phyloP scores from a whole-genome alignment of 352 stramenopile genomes.

The Pythium aphanidermatum region DNA sequence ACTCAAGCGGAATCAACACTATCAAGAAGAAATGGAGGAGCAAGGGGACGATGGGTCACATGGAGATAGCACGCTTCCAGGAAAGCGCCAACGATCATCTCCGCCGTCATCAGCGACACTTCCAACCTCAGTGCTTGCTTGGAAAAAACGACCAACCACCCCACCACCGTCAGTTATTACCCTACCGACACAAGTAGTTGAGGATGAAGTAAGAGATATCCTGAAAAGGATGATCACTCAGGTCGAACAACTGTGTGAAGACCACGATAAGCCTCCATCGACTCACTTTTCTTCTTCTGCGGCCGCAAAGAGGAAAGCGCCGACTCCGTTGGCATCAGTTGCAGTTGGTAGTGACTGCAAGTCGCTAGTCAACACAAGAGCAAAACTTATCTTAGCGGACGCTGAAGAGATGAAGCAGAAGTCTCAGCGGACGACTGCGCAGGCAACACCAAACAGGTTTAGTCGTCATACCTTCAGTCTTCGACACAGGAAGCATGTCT shows the following conservation, averaged over 20 bases:
- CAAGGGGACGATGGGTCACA: slow-evolving; percentile 5
- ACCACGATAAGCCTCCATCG: background rate
- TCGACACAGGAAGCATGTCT: slow-evolving; percentile 36
- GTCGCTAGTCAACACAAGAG: too few species aligned
- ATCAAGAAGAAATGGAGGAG: slow-evolving; percentile 27
- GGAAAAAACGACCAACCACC: too few species aligned
- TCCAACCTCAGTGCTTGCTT: too few species aligned
- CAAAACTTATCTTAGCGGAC: slow-evolving; percentile 30
- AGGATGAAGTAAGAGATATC: slow-evolving; percentile 14
- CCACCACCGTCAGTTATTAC: background rate
- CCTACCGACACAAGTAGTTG: slow-evolving; percentile 1
- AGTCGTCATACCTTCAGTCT: slow-evolving; percentile 23
- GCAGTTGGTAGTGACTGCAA: too few species aligned
- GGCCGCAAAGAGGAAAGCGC: slow-evolving; percentile 18
- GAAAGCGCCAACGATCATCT: slow-evolving; percentile 65
- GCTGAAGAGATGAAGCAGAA: slow-evolving; percentile 8
- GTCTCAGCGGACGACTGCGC: slow-evolving; percentile 11
- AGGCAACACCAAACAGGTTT: slow-evolving; percentile 19
- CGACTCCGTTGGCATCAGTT: background rate
- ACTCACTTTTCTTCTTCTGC: background rate
- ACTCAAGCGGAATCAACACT: slow-evolving; percentile 63
- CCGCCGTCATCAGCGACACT: slow-evolving; percentile 16
- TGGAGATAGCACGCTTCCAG: slow-evolving; percentile 17
- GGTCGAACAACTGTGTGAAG: slow-evolving; percentile 3
- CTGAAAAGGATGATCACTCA: slow-evolving; percentile 12